Base-by-base conservation (phyloP, 331 rosid genomes). In the Quercus phellos region DNA sequence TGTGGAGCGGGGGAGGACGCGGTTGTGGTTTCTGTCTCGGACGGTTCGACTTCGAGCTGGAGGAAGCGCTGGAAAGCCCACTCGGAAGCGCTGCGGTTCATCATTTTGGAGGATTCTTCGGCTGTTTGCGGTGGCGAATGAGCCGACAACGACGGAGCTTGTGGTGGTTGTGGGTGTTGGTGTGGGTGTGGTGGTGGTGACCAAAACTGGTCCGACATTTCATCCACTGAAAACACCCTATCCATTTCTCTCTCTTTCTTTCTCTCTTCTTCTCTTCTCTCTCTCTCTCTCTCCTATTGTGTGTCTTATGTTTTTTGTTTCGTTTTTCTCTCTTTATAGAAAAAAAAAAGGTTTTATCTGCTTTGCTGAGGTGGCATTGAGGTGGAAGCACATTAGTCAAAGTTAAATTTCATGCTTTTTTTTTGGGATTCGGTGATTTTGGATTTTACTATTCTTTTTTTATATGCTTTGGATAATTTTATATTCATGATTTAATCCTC, bases 61-160 rank as follows among this genome's bases (percentile, higher is more conserved):
- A 94, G 79, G 64, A 92, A 94, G 5, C 88, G 84, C 89, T 91
- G 92, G 75, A 94, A 91, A 9, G 97, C 93, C 99, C 99, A 94
- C 50, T 94, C 99, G 0, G 99, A 94, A 24, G 87, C 81, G 78
- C 97, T 88, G 0, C 99, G 80, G 60, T 90, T 92, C 98, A 94
- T 92, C 96, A 94, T 86, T 29, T 83, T 83, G 10, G 90, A 87
- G 8, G 85, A 76, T 3, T 79, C 85, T 12, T 55, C 82, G 64
- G 46, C 46, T 8, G 46, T 38, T 38, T 38, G 4, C 43, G 56
- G 19, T 17, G 35, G 80, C 11, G 4, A 56, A 4, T 56, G 24
- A 38, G 12, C 46, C 0, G 46, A 38, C 2, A 3, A 38, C 12
- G 46, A 38, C 46, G 46, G 46, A 2, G 46, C 53, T 46, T 46